Evolutionary conservation across 2,329 filamentous ascomycete genomes (phyloP).

Genomic region (Sarocladium brachiariae): DNA sequence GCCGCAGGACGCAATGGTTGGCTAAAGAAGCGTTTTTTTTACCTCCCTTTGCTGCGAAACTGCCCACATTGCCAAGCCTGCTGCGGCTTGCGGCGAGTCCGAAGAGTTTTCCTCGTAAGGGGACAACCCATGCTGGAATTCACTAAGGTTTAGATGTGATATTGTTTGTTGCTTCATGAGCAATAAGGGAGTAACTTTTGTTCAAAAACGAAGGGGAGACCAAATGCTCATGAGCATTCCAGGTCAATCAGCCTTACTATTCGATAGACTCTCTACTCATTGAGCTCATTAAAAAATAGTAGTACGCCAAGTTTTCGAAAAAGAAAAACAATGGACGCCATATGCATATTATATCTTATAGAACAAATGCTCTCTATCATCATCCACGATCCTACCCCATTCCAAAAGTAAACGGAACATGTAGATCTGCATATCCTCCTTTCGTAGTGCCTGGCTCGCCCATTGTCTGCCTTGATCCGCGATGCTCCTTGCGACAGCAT

Average conservation of each 20-base stretch:
- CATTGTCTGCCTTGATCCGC: conserved; percentile 40
- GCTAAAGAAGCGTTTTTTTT: neutral
- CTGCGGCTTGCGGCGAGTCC: neutral
- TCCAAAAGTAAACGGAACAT: conserved; percentile 66
- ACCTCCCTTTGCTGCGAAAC: neutral
- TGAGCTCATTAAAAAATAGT: too few relatives aligned
- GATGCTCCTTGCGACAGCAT: conserved; percentile 15
- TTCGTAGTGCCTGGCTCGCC: conserved; percentile 50
- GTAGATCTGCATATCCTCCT: conserved; percentile 70
- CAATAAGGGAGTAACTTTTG: too few relatives aligned
- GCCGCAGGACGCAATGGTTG: neutral
- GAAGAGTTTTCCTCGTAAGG: neutral
- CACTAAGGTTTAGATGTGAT: too few relatives aligned
- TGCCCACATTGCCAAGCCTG: neutral
- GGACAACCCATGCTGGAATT: too few relatives aligned
- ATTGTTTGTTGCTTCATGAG: too few relatives aligned
- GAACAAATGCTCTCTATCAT: conserved; percentile 34
- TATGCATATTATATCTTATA: conserved; percentile 15
- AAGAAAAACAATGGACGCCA: too few relatives aligned
- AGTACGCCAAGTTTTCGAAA: too few relatives aligned
- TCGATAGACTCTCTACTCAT: too few relatives aligned
- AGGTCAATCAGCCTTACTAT: too few relatives aligned
- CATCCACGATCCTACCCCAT: conserved; percentile 59
- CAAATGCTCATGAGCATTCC: conserved; percentile 12
- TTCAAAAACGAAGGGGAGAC: too few relatives aligned